Evolutionary conservation across 2,329 filamentous ascomycete species (phyloP).

Genomic region (Colletotrichum theobromicola): DNA sequence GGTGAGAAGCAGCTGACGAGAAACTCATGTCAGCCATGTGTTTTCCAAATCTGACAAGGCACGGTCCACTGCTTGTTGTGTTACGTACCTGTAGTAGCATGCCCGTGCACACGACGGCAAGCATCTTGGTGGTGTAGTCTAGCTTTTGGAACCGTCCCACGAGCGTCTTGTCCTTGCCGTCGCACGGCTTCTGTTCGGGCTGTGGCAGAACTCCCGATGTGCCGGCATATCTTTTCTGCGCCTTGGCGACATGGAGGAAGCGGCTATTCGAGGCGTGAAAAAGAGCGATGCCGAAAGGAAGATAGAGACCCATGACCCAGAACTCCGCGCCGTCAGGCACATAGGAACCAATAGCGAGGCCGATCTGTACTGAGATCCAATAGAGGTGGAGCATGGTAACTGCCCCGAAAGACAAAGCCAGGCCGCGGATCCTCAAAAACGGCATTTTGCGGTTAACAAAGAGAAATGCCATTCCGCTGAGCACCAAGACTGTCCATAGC

Average conservation of each 20-base stretch:
- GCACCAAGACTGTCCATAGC: slow-evolving; percentile 43
- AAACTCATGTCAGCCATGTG: slow-evolving; percentile 20
- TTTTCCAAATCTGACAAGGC: neutral
- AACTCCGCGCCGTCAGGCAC: slow-evolving; percentile 61
- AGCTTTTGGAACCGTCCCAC: slow-evolving; percentile 42
- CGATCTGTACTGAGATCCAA: slow-evolving; percentile 45
- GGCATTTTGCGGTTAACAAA: slow-evolving; percentile 43
- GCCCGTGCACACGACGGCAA: slow-evolving; percentile 55
- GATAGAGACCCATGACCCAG: slow-evolving; percentile 71
- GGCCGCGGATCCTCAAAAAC: slow-evolving; percentile 41
- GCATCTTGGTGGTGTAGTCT: slow-evolving; percentile 53
- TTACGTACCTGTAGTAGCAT: slow-evolving; percentile 60
- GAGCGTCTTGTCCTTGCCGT: slow-evolving; percentile 28
- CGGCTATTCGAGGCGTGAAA: slow-evolving; percentile 70
- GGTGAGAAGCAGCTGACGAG: slow-evolving; percentile 58
- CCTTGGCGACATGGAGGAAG: slow-evolving; percentile 62
- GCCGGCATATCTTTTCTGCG: slow-evolving; percentile 43
- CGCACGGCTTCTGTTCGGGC: slow-evolving; percentile 17
- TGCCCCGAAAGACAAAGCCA: slow-evolving; percentile 30
- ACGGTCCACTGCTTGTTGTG: neutral
- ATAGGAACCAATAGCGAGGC: slow-evolving; percentile 42
- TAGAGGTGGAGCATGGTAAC: slow-evolving; percentile 46
- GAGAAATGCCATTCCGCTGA: slow-evolving; percentile 45
- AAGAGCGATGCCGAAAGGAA: slow-evolving; percentile 69
- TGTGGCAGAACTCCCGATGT: slow-evolving; percentile 20